Conservation (phyloP, 305 asterid genomes). For the Euphrasia arctica region DNA sequence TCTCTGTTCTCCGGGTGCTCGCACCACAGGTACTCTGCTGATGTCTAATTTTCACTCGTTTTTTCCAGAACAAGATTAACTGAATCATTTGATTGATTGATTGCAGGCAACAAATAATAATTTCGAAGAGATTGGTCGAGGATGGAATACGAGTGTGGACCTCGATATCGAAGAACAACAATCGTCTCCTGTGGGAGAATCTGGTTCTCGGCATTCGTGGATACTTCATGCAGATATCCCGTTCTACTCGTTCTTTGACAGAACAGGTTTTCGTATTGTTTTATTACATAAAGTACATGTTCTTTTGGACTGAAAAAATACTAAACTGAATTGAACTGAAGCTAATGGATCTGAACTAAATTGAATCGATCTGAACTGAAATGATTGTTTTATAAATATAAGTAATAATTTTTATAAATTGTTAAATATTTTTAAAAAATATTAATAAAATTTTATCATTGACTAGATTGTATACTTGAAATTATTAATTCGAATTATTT, state of each 20-base stretch:
- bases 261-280: conserved; percentile 42
- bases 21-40: conserved; percentile 42
- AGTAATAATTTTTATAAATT: too few relatives aligned
- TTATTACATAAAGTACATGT: too few relatives aligned
- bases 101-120: conserved; percentile 70
- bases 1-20: conserved; percentile 77
- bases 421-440: too few relatives aligned
- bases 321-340: too few relatives aligned
- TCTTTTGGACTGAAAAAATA: too few relatives aligned
- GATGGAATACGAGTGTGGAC: conserved; percentile 78
- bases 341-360: too few relatives aligned
- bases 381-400: too few relatives aligned
- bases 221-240: conserved; percentile 55
- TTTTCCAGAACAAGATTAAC: conserved; percentile 10
- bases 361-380: too few relatives aligned
- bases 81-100: conserved; percentile 12
- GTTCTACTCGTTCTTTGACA: conserved; percentile 59
- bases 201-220: conserved; percentile 47
- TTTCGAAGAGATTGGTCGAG: conserved; percentile 71
- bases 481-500: too few relatives aligned
- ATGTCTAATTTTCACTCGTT: not conserved
- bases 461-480: too few relatives aligned
- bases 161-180: conserved; percentile 49
- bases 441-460: too few relatives aligned
- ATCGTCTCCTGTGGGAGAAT: conserved; percentile 74